Evolutionary conservation across 2,329 filamentous ascomycete genomes (phyloP), one percentile per base, ranked within the genome.

Genomic region (Pseudogymnoascus sp.): DNA sequence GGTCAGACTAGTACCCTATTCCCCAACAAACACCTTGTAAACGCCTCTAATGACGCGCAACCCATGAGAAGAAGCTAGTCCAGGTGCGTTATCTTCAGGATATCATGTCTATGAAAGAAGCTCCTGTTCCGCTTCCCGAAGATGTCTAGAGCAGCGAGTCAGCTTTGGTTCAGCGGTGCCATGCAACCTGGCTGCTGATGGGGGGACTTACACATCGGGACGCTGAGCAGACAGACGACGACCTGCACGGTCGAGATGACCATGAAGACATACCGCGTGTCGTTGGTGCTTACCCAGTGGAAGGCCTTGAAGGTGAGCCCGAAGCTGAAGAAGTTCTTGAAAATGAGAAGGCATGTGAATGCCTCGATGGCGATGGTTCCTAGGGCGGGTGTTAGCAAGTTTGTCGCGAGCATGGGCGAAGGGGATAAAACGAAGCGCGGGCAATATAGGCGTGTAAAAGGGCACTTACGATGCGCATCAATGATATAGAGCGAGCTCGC

Each of bases 311-410:
- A 95, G 0, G 92, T 96, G 61, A 97, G 77, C 6, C 86, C 84
- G 69, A 95, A 97, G 65, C 87, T 89, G 76, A 97, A 96, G 64
- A 97, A 82, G 74, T 97, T 96, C 76, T 97, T 97, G 80, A 97
- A 96, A 60, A 96, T 86, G 65, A 96, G 82, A 72, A 94, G 83
- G 74, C 90, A 90, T 0, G 92, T 96, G 72, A 96, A 96, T 6
- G 86, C 89, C 74, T 97, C 92, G 57, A 96, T 84, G 1, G 90
- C 85, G 61, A 96, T 84, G 64, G 93, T 87, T 6, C 86, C 87
- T 89, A n/a, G 54, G 20, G 12, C 2, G 22, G 1, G 22, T 2
- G 22, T 25, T 60, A 57, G 38, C n/a, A 60, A 22, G 16, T 6
- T 22, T 4, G 11, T 22, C n/a, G 22, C 43, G 11, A 47, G 16